These are phyloP conservation scores for Macaranga tanarius DNA, from an alignment of 441 rosid genomes.

Conservation along the genomic window DNA sequence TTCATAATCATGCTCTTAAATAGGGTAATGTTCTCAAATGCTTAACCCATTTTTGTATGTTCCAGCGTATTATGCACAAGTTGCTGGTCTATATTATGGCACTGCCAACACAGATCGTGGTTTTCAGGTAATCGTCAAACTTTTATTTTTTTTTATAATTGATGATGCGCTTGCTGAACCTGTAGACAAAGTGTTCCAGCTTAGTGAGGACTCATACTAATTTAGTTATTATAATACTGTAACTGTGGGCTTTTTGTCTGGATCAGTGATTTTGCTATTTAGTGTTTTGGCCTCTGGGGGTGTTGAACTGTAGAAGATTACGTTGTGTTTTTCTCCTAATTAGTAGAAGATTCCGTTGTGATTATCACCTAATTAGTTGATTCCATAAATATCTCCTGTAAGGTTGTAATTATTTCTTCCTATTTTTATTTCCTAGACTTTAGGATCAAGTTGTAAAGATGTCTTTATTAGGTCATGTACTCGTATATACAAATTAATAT, in stretches of 20 bases:
- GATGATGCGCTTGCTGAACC: neutral
- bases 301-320: no score
- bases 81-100: conserved; percentile 72
- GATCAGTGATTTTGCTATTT: neutral
- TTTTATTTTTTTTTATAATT: conserved; percentile 4
- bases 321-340: no score
- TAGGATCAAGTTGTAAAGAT: no score
- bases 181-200: neutral
- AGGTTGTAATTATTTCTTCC: no score
- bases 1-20: neutral
- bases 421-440: no score
- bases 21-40: neutral
- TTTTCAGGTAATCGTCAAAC: conserved; percentile 47
- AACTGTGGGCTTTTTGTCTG: no score
- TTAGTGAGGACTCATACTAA: neutral
- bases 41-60: conserved; percentile 25
- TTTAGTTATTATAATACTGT: neutral
- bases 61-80: conserved; percentile 79
- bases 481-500: no score
- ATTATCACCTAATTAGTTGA: no score
- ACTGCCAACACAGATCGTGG: conserved; percentile 51
- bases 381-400: no score
- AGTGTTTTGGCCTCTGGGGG: neutral
- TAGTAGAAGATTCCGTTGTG: no score
- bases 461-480: no score